A percentile compares a stretch with the other conserved stretches of the same genome.
phyloP scores from a whole-genome alignment of 345 rosid genomes.

The Zanthoxylum bungeanum region DNA sequence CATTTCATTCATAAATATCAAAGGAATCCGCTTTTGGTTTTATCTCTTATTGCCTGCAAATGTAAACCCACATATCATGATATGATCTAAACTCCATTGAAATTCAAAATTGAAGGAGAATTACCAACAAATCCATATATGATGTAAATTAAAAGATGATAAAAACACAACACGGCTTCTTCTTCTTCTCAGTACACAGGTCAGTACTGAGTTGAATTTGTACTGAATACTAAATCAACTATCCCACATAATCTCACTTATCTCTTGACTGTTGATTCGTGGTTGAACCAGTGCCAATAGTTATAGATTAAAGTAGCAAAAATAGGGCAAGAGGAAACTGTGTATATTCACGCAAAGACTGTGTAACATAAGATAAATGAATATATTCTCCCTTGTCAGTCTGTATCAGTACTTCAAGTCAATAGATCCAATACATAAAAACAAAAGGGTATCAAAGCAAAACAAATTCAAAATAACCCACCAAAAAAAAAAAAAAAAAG shows the following conservation, averaged over 20 bases:
- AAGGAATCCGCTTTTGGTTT: not conserved
- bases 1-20: not conserved
- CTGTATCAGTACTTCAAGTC: not conserved
- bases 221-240: too few relatives aligned
- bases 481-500: not conserved
- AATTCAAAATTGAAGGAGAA: not conserved
- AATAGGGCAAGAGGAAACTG: not conserved
- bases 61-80: not conserved
- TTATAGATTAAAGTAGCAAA: too few relatives aligned
- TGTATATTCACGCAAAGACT: not conserved
- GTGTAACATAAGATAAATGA: too few relatives aligned
- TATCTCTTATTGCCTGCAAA: conserved; percentile 9
- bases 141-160: not conserved
- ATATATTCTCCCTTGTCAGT: not conserved
- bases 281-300: too few relatives aligned
- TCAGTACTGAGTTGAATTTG: too few relatives aligned
- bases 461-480: not conserved
- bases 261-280: too few relatives aligned
- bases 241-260: too few relatives aligned
- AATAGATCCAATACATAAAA: not conserved
- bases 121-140: not conserved
- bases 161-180: not conserved
- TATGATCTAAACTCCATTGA: too few relatives aligned
- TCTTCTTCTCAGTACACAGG: not conserved
- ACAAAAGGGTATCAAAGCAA: not conserved